A percentile compares a stretch with the other conserved stretches of the same genome.
Conservation (phyloP, 2,329 filamentous ascomycete species). For the Ophiocordyceps polyrhachis-furcata region DNA sequence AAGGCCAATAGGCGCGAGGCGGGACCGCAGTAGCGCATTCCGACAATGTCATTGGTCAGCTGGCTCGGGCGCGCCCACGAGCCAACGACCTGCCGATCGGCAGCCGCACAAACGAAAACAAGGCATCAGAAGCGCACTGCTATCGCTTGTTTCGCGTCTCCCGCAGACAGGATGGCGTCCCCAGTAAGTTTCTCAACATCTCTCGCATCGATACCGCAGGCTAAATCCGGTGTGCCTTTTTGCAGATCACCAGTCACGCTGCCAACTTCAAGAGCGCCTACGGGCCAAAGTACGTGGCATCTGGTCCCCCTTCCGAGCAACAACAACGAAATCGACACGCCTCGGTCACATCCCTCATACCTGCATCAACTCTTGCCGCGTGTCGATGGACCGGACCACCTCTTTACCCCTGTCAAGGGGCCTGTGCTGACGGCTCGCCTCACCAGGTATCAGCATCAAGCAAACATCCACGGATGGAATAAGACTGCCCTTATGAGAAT, state of each 20-base stretch:
- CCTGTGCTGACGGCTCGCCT: conserved; percentile 10
- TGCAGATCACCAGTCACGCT: conserved; percentile 27
- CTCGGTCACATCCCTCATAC: too few species aligned
- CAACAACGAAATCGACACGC: not conserved
- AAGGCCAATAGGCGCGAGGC: not conserved
- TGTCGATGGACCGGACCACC: too few species aligned
- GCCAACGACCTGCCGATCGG: conserved; percentile 3
- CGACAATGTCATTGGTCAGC: not conserved
- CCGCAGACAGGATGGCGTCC: not conserved
- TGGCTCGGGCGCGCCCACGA: conserved; percentile 6
- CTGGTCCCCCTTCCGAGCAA: not conserved
- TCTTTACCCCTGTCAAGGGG: not conserved
- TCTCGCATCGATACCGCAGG: not conserved
- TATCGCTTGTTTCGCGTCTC: not conserved
- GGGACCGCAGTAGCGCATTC: not conserved
- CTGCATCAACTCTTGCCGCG: not conserved
- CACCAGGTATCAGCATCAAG: conserved; percentile 38
- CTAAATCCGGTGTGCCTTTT: not conserved
- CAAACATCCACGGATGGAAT: conserved; percentile 30
- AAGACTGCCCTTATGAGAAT: conserved; percentile 25
- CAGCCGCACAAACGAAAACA: not conserved
- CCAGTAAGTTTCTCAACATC: not conserved
- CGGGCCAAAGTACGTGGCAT: conserved; percentile 40
- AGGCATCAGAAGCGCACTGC: not conserved
- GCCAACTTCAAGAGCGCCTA: conserved; percentile 41